Evolutionary conservation across 176 grass and related monocot genomes (phyloP).

Genomic region (Pharus latifolius): DNA sequence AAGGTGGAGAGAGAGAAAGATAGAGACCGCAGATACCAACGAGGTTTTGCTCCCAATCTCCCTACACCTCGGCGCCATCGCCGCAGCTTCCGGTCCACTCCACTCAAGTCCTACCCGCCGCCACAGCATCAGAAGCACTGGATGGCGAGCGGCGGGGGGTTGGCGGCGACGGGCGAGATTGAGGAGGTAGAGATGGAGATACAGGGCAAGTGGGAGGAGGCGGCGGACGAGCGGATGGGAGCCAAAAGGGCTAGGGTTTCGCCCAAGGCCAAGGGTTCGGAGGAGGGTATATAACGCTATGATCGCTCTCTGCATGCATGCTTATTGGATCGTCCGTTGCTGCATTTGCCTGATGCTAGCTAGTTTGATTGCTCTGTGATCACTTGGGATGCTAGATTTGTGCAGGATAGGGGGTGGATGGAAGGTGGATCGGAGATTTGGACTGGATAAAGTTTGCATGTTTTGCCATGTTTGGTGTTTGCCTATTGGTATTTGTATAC

Average conservation of each 20-base stretch:
- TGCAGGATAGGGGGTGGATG: background rate
- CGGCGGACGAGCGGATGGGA: background rate
- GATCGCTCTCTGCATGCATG: background rate
- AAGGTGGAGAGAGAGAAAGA: background rate
- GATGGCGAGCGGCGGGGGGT: constrained; percentile 18
- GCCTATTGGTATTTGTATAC: background rate
- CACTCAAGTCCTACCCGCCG: background rate
- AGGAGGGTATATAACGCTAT: constrained; percentile 5
- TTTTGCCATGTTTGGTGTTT: background rate
- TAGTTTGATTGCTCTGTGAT: background rate
- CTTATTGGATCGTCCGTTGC: background rate
- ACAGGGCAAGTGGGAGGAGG: background rate
- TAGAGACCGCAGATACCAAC: constrained; percentile 1
- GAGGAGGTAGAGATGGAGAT: background rate
- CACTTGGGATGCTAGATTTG: background rate
- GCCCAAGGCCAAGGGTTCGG: background rate
- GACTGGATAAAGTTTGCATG: background rate
- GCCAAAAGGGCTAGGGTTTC: constrained; percentile 7
- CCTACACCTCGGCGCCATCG: background rate
- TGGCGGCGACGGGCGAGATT: background rate
- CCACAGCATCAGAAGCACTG: background rate
- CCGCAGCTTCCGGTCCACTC: background rate
- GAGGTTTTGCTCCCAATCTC: constrained; percentile 13
- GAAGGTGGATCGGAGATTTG: background rate
- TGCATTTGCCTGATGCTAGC: too few relatives aligned